These are phyloP conservation scores for Alternaria brassicae DNA, from an alignment of 2,329 filamentous ascomycete species.

Conservation along the genomic window DNA sequence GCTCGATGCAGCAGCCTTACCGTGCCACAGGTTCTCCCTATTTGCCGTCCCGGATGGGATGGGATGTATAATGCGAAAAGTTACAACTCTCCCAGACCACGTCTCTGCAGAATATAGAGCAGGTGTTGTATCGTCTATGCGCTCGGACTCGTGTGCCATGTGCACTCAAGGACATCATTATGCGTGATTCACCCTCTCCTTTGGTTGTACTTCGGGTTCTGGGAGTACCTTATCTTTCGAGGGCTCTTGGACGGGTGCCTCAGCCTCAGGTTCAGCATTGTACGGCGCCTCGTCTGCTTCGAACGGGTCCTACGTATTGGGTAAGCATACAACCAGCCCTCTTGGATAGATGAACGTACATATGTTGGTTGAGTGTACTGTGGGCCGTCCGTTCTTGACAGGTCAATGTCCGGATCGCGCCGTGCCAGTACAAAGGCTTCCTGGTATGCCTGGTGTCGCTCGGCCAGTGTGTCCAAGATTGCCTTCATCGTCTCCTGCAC, in stretches of 20 bases:
- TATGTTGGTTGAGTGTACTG: conserved; percentile 38
- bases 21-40: neutral
- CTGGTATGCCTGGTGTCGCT: conserved; percentile 87
- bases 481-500: conserved; percentile 79
- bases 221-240: conserved; percentile 4
- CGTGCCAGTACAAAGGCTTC: conserved; percentile 70
- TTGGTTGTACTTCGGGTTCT: conserved; percentile 15
- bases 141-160: neutral
- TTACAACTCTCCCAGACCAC: neutral
- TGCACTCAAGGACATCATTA: conserved; percentile 6
- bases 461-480: conserved; percentile 85
- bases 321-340: conserved; percentile 10
- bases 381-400: conserved; percentile 32
- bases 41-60: neutral
- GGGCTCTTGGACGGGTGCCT: conserved; percentile 3
- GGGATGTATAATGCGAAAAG: neutral
- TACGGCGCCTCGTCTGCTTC: conserved; percentile 24
- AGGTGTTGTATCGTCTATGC: neutral
- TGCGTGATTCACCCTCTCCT: conserved; percentile 22
- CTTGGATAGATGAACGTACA: conserved; percentile 16
- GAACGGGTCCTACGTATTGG: conserved; percentile 23
- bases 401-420: conserved; percentile 57
- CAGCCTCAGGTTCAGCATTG: conserved; percentile 3
- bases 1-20: neutral
- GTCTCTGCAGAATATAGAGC: neutral